Conservation (phyloP, 352 stramenopile species). For the Globisporangium sylvaticum region DNA sequence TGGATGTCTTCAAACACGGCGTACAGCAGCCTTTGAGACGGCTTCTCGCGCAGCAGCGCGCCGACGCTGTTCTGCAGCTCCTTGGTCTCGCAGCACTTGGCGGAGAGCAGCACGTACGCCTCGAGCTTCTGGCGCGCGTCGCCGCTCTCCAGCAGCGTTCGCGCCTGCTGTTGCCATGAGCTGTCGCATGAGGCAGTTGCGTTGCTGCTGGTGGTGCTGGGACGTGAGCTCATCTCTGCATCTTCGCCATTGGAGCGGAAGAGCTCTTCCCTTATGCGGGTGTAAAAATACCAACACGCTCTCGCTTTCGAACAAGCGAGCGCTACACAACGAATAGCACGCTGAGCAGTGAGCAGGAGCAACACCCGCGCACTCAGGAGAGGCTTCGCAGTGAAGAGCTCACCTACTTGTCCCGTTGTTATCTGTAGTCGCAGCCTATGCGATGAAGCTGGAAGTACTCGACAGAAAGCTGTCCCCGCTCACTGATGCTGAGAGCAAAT, state of each 20-base stretch:
- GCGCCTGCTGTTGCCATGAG: conserved; percentile 10
- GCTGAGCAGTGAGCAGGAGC: neutral
- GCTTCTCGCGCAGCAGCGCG: conserved; percentile 31
- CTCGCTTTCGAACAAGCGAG: neutral
- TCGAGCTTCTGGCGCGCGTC: conserved; percentile 30
- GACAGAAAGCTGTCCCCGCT: too few species aligned
- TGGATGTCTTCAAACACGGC: conserved; percentile 31
- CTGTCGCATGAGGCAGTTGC: conserved; percentile 6
- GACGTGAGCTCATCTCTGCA: neutral
- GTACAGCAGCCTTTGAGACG: conserved; percentile 16
- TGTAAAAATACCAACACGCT: neutral
- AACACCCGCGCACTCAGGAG: neutral
- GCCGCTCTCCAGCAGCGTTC: conserved; percentile 19
- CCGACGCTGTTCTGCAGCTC: conserved; percentile 36
- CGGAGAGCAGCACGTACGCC: conserved; percentile 28
- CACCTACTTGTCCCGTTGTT: neutral
- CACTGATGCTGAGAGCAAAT: too few species aligned
- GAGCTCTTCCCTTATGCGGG: neutral
- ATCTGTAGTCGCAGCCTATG: neutral
- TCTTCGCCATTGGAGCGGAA: neutral
- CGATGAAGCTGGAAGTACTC: too few species aligned
- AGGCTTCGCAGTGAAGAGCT: neutral
- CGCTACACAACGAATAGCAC: too few species aligned
- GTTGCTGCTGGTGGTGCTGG: neutral
- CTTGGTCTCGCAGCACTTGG: conserved; percentile 37